Percentiles rank a stretch among this genome's conserved stretches.
These are phyloP conservation scores for Sporisorium scitamineum DNA, from an alignment of 1,284 basidiomycete genomes.

Conservation along the genomic window DNA sequence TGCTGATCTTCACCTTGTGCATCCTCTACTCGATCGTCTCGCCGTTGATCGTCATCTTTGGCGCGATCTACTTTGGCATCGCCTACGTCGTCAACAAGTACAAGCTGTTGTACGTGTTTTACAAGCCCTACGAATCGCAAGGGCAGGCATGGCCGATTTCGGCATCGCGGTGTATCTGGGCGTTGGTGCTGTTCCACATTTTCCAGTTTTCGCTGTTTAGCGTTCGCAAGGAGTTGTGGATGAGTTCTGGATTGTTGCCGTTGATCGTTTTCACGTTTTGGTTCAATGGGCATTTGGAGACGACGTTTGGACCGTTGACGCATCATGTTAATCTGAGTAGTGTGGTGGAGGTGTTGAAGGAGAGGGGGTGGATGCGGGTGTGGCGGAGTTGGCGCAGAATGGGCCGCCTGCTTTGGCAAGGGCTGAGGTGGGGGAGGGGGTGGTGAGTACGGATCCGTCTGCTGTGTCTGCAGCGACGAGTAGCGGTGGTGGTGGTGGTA, in stretches of 20 bases:
- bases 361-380: slow-evolving; percentile 17
- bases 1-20: slow-evolving; percentile 94
- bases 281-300: slow-evolving; percentile 83
- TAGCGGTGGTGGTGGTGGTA: background rate
- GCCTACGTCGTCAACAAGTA: slow-evolving; percentile 90
- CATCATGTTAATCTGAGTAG: slow-evolving; percentile 74
- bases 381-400: slow-evolving; percentile 43
- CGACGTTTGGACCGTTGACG: slow-evolving; percentile 80
- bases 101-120: slow-evolving; percentile 92
- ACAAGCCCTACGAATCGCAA: slow-evolving; percentile 91
- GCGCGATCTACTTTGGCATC: slow-evolving; percentile 91
- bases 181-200: slow-evolving; percentile 64
- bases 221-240: slow-evolving; percentile 79
- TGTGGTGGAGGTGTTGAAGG: slow-evolving; percentile 52
- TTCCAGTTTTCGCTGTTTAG: slow-evolving; percentile 78
- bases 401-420: slow-evolving; percentile 23
- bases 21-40: slow-evolving; percentile 94
- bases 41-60: slow-evolving; percentile 92
- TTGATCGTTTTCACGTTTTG: slow-evolving; percentile 80
- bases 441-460: slow-evolving; percentile 10
- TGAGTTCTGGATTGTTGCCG: slow-evolving; percentile 82
- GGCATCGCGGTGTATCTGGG: slow-evolving; percentile 67
- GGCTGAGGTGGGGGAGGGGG: slow-evolving; percentile 8
- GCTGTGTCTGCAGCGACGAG: slow-evolving; percentile 1
- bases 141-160: slow-evolving; percentile 88